Conservation (phyloP, 495 filamentous ascomycete species). For the Neurospora sublineolata region DNA sequence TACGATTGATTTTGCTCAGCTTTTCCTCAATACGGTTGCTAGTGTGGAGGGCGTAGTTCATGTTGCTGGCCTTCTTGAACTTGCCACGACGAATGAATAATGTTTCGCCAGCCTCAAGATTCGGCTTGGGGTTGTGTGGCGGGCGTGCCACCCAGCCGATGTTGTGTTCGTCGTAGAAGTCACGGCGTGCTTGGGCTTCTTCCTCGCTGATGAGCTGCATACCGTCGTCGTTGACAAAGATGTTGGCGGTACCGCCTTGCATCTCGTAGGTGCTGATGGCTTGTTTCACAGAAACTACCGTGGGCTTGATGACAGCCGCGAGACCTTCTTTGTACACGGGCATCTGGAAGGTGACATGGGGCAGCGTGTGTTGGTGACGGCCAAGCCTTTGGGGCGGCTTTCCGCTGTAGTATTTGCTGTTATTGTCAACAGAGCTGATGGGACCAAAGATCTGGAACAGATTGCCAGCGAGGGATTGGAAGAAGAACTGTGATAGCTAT, state of each 20-base stretch:
- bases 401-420: constrained; percentile 53
- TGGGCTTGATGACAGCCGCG: constrained; percentile 48
- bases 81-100: constrained; percentile 50
- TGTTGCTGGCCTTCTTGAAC: constrained; percentile 67
- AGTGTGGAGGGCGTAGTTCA: constrained; percentile 55
- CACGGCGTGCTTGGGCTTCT: constrained; percentile 43
- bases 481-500: constrained; percentile 41
- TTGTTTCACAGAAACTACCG: constrained; percentile 47
- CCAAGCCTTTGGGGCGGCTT: constrained; percentile 37
- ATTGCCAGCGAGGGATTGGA: constrained; percentile 44
- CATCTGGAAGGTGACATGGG: constrained; percentile 65
- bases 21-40: constrained; percentile 51
- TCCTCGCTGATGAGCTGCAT: constrained; percentile 47
- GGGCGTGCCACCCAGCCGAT: constrained; percentile 53
- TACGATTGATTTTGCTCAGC: constrained; percentile 30
- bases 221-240: constrained; percentile 64
- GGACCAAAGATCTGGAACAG: constrained; percentile 50
- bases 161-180: constrained; percentile 54
- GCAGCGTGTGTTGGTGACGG: constrained; percentile 32
- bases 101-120: constrained; percentile 18
- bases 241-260: constrained; percentile 58
- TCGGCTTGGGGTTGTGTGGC: constrained; percentile 42
- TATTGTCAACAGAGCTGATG: constrained; percentile 41
- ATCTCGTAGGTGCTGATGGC: constrained; percentile 59
- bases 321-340: constrained; percentile 69